These are phyloP conservation scores for Gaultheria prostrata DNA, from an alignment of 148 eudicot species.

Conservation along the genomic window DNA sequence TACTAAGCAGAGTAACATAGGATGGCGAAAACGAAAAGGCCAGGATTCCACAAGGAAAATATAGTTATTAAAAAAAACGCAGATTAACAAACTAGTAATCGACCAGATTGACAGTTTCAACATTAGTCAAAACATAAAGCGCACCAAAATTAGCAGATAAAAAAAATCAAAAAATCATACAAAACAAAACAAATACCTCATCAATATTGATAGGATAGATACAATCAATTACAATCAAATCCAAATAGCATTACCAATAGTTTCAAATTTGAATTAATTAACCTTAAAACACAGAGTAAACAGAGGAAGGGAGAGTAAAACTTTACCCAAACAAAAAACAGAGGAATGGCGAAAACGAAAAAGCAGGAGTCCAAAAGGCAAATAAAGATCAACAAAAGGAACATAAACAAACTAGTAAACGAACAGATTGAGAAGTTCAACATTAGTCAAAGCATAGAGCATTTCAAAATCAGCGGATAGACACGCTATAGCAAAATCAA, in stretches of 20 bases:
- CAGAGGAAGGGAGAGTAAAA: too few relatives aligned
- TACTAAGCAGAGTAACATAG: not conserved
- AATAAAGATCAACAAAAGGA: not conserved
- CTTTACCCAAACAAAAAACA: too few relatives aligned
- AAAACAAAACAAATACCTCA: too few relatives aligned
- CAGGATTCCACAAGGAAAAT: not conserved
- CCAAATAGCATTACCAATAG: slow-evolving; percentile 34
- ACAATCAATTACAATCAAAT: not conserved
- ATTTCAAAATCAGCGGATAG: not conserved
- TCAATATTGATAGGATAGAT: too few relatives aligned
- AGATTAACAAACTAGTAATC: not conserved
- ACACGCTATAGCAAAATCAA: too few relatives aligned
- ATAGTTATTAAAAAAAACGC: not conserved
- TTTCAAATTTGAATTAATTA: slow-evolving; percentile 5
- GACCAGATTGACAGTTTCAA: not conserved
- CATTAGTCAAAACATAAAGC: not conserved
- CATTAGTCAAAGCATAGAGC: not conserved
- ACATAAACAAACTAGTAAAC: not conserved
- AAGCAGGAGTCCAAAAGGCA: not conserved
- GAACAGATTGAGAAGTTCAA: not conserved
- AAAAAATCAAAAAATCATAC: too few relatives aligned
- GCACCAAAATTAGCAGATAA: not conserved
- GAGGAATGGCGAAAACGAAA: not conserved
- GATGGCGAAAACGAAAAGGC: not conserved
- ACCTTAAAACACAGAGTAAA: too few relatives aligned